Evolutionary conservation across 164 flowering plant genomes (phyloP), one percentile per base, ranked within the genome.

Genomic region (Vitis rupestris): DNA sequence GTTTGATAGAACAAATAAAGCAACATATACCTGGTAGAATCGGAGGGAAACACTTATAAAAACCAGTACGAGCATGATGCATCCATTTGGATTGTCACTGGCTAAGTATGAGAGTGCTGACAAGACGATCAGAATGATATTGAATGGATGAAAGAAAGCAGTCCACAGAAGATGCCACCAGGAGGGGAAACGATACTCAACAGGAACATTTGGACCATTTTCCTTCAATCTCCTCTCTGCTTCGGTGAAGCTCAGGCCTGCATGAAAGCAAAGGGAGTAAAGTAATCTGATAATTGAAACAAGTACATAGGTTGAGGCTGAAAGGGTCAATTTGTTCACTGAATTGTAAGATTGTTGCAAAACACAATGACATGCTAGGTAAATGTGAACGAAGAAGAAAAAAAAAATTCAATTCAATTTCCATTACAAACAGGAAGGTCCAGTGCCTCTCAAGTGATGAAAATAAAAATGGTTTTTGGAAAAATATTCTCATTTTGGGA

Each of bases 91-190:
- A 72, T 54, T 69, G 70, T 90, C 93, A n/a, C 76, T 68, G 30
- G 88, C 59, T 2, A 86, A 47, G 76, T 77, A 87, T 23, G 96
- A 89, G 63, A 87, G 65, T 59, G 74, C 80, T 44, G 96, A 77
- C 72, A 90, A 78, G 66, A 86, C 83, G 54, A 90, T 80, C 69
- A 90, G 70, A 74, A 90, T 87, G 69, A 90, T 82, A 57, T 88
- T 87, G 72, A 90, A 88, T 53, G 96, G 93, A 71, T 90, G 96
- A 72, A 90, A 87, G 61, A 85, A 79, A 50, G 96, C 96, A 79
- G 64, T 83, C 90, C 93, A 82, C 9, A 90, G 80, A 76, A 90
- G 82, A 67, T 85, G 86, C 96, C 93, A 88, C 96, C 93, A 90
- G 50, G 85, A 81, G 69, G 87, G 90, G 69, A 84, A 86, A 61